A percentile compares a stretch with the other conserved stretches of the same genome.
Conservation (phyloP, 2,329 filamentous ascomycete species). For the Mycosphaerella arachidis region DNA sequence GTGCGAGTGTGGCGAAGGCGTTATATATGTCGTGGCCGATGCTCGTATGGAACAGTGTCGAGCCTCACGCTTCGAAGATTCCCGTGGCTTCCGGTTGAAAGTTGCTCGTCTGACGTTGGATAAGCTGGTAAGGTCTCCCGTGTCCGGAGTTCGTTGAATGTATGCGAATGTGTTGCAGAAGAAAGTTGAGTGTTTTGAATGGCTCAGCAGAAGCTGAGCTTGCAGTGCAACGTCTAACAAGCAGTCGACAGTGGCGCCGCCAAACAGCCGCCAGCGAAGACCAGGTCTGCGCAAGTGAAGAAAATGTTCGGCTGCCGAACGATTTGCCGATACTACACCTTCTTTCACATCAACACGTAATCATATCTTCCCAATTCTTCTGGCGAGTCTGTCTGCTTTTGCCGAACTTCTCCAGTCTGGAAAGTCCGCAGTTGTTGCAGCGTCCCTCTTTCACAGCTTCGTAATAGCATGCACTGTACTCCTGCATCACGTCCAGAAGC, state of each 20-base stretch:
- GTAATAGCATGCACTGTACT: constrained; percentile 15
- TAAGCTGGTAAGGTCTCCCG: neutral
- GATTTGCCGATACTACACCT: neutral
- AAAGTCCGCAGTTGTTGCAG: constrained; percentile 14
- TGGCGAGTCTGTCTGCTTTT: constrained; percentile 11
- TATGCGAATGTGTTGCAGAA: neutral
- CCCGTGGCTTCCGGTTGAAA: neutral
- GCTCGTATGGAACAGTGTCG: neutral
- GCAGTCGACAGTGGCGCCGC: neutral
- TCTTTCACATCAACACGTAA: constrained; percentile 6
- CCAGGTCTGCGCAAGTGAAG: neutral
- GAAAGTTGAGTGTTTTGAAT: neutral
- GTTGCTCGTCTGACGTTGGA: neutral
- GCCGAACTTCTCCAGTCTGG: constrained; percentile 14
- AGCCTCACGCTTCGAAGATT: neutral
- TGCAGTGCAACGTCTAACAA: neutral
- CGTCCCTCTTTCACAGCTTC: constrained; percentile 16
- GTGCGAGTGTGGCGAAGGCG: neutral
- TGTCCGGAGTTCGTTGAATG: neutral
- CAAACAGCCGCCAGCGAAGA: neutral
- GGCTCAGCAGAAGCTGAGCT: neutral
- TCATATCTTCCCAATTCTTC: constrained; percentile 18
- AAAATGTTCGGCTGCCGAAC: neutral
- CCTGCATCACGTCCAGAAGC: constrained; percentile 19
- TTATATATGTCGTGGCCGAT: neutral